Base-by-base conservation (phyloP, 2,329 filamentous ascomycete species). In the Cryphonectria nitschkei region DNA sequence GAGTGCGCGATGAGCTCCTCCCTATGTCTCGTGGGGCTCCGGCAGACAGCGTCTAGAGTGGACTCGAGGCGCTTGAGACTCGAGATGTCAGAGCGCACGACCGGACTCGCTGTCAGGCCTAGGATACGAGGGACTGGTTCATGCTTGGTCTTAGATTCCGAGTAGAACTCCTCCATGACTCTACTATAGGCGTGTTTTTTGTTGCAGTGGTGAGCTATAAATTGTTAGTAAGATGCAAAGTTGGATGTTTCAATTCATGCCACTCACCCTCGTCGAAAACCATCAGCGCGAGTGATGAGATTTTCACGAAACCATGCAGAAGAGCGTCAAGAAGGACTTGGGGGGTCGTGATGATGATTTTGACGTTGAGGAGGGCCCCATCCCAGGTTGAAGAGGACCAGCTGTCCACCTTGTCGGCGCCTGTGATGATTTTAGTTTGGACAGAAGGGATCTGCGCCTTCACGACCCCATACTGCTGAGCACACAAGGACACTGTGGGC, bases 101-200 rank as follows among this genome's bases (percentile, higher is more conserved):
- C 86, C 0, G 94, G 94, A 73, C 92, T 97, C 0, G 94, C 94
- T 8, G 92, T 95, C 34, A 97, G 83, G 0, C 94, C 94, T 6
- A 97, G 82, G 39, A 97, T 90, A 29, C 85, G 83, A 0, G 94
- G 94, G 1, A 88, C 79, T 0, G 76, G 65, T 0, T 78, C 72
- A 0, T 83, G 84, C 1, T 69, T 73, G 0, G 68, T 73, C 66
- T 84, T 84, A 26, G 78, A 79, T 39, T 83, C 81, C 73, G 89
- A 87, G 76, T 97, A 97, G 74, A 92, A 91, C 41, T 89, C 82
- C 39, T 80, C 82, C 92, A 97, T 95, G 46, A 97, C 91, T 54
- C 83, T 86, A 70, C 90, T 90, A 14, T 90, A 89, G 0, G 92
- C 84, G 74, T 90, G 86, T 1, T 87, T 89, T 26, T 84, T 83